These are phyloP conservation scores for Synchytrium microbalum DNA, from an alignment of 371 early-diverging fungal genomes.

Conservation along the genomic window DNA sequence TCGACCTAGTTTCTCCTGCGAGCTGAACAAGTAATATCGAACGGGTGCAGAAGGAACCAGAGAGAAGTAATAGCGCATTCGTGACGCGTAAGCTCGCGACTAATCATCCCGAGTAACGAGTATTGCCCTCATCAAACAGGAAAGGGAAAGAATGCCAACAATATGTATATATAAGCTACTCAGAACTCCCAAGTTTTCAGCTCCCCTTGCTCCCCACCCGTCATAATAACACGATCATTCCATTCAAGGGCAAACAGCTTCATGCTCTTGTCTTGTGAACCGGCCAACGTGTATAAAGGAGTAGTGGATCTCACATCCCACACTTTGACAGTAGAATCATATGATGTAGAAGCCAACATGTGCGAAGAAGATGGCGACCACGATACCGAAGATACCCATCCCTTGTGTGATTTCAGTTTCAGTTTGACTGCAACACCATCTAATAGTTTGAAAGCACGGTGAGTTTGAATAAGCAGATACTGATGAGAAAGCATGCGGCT, in stretches of 20 bases:
- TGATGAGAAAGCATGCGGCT: constrained; percentile 1
- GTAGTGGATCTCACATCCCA: constrained; percentile 89
- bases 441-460: constrained; percentile 6
- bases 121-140: no score
- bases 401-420: constrained; percentile 65
- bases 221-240: constrained; percentile 58
- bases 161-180: no score
- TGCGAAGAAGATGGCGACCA: constrained; percentile 71
- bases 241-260: constrained; percentile 78
- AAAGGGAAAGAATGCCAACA: no score
- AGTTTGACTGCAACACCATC: constrained; percentile 71
- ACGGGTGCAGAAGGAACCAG: no score
- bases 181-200: constrained; percentile 60
- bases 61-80: no score
- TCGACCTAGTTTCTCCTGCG: no score
- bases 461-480: no score
- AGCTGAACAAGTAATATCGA: no score
- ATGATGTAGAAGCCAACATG: constrained; percentile 71
- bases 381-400: constrained; percentile 74
- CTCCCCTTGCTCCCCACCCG: constrained; percentile 80
- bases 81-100: no score
- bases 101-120: no score
- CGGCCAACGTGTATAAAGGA: constrained; percentile 57
- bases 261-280: constrained; percentile 26
- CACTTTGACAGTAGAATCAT: constrained; percentile 79